Conservation (phyloP, 1,284 basidiomycete genomes). For the Apiotrichum veenhuisii region DNA sequence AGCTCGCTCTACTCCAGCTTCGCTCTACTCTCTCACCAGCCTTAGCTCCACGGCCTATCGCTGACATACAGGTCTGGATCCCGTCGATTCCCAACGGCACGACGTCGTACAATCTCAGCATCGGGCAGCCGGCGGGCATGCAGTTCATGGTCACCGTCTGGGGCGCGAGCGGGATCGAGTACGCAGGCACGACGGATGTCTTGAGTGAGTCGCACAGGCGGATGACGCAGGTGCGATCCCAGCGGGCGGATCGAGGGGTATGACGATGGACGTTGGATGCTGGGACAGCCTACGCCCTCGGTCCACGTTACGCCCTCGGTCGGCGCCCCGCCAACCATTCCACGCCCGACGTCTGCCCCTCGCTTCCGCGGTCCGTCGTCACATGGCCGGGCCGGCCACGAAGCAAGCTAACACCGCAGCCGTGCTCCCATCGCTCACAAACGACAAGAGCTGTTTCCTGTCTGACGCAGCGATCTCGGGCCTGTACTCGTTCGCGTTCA, state of each 20-base stretch:
- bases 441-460: slow-evolving; percentile 35
- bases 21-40: no score
- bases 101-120: slow-evolving; percentile 32
- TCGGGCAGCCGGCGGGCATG: slow-evolving; percentile 36
- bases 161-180: slow-evolving; percentile 42
- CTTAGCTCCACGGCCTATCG: neutral
- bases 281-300: no score
- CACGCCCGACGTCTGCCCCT: no score
- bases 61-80: slow-evolving; percentile 37
- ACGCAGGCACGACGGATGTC: slow-evolving; percentile 44
- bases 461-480: slow-evolving; percentile 30
- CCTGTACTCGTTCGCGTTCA: slow-evolving; percentile 48
- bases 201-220: slow-evolving; percentile 29
- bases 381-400: no score
- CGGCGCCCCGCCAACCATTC: no score
- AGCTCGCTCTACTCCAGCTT: no score
- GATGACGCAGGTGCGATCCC: no score
- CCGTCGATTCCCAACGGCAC: slow-evolving; percentile 34
- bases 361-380: no score
- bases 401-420: slow-evolving; percentile 23
- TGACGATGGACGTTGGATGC: no score
- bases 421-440: slow-evolving; percentile 20
- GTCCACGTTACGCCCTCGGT: no score
- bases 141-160: slow-evolving; percentile 45
- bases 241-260: no score